Evolutionary conservation across 139 green algal species (phyloP).

Genomic region (Chlorella vulgaris): DNA sequence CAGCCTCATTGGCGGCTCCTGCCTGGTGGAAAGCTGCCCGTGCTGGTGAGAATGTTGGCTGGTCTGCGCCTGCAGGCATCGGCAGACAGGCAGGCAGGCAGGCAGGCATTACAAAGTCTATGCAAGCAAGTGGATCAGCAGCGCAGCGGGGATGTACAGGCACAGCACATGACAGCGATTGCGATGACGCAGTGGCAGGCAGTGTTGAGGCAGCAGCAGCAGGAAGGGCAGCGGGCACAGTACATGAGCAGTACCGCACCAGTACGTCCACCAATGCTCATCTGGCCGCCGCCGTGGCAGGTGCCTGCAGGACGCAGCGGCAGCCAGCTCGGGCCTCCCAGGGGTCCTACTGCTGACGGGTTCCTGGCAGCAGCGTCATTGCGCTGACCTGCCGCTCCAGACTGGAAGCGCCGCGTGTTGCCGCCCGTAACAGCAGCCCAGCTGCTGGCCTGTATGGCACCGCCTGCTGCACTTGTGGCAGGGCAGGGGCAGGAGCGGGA

Average conservation of each 20-base stretch:
- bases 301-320: too few species aligned
- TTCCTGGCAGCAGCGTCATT: not conserved
- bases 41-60: too few species aligned
- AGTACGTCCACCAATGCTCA: not conserved
- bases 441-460: not conserved
- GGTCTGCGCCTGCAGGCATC: not conserved
- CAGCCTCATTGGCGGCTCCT: not conserved
- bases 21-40: conserved; percentile 1
- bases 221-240: too few species aligned
- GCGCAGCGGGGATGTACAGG: too few species aligned
- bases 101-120: too few species aligned
- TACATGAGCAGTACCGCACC: too few species aligned
- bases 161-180: too few species aligned
- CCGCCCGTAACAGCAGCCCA: not conserved
- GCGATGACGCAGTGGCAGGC: too few species aligned
- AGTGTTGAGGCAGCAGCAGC: too few species aligned
- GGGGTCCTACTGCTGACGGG: not conserved
- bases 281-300: not conserved
- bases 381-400: not conserved
- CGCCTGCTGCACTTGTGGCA: not conserved
- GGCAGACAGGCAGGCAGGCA: not conserved
- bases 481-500: too few species aligned
- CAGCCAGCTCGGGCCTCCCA: not conserved
- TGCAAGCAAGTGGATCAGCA: too few species aligned
- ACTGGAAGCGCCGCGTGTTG: not conserved